Conservation (phyloP, 306 rosid species). For the Quercus agrifolia region DNA sequence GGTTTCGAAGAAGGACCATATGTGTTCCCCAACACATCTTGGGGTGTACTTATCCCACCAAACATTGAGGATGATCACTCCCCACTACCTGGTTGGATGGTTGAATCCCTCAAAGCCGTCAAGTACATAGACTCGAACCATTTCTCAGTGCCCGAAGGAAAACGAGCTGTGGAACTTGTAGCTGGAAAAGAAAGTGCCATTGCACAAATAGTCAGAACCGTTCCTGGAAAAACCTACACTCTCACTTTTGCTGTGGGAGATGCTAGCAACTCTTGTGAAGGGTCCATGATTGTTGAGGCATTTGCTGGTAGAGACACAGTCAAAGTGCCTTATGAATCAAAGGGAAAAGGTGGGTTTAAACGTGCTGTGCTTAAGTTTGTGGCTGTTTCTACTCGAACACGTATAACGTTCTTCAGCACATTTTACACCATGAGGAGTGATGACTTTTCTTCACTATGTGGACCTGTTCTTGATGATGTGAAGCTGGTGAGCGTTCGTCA, state of each 20-base stretch:
- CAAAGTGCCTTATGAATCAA: slow-evolving; percentile 85
- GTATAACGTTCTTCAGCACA: slow-evolving; percentile 79
- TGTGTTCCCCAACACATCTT: slow-evolving; percentile 72
- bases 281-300: slow-evolving; percentile 86
- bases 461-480: slow-evolving; percentile 94
- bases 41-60: slow-evolving; percentile 92
- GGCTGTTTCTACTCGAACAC: slow-evolving; percentile 53
- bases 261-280: slow-evolving; percentile 85
- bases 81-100: slow-evolving; percentile 96
- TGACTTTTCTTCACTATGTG: slow-evolving; percentile 89
- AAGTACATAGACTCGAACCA: slow-evolving; percentile 80
- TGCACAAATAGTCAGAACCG: slow-evolving; percentile 79
- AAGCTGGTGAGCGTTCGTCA: slow-evolving; percentile 62
- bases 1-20: slow-evolving; percentile 90
- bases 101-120: slow-evolving; percentile 95
- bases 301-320: slow-evolving; percentile 69
- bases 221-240: slow-evolving; percentile 62
- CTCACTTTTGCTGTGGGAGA: slow-evolving; percentile 82
- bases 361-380: slow-evolving; percentile 68
- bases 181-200: slow-evolving; percentile 97
- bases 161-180: slow-evolving; percentile 74
- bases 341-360: slow-evolving; percentile 86
- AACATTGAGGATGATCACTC: slow-evolving; percentile 92
- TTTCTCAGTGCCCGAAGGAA: slow-evolving; percentile 77
- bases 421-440: slow-evolving; percentile 90